A percentile compares a stretch with the other conserved stretches of the same genome.
Conservation (phyloP, 352 stramenopile species). For the Elongisporangium senticosum region DNA sequence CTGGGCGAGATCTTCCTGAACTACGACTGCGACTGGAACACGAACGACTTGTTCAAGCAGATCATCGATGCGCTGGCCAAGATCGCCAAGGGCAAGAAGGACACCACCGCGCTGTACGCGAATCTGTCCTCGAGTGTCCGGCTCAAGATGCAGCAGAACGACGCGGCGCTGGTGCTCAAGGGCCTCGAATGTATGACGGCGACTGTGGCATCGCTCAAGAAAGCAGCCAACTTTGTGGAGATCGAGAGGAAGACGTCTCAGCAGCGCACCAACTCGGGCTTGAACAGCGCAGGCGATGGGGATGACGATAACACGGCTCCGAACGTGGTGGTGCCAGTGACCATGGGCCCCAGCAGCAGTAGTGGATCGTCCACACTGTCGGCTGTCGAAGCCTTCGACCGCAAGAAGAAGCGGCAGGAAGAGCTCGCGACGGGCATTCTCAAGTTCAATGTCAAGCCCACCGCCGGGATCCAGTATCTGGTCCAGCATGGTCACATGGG, state of each 20-base stretch:
- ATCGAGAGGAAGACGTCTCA: conserved; percentile 40
- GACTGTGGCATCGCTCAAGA: conserved; percentile 90
- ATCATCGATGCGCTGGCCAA: conserved; percentile 96
- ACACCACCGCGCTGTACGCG: conserved; percentile 43
- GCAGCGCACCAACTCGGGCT: conserved; percentile 12
- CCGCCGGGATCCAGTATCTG: conserved; percentile 88
- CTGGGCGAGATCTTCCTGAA: conserved; percentile 99
- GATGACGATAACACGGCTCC: conserved; percentile 39
- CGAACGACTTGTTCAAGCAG: conserved; percentile 96
- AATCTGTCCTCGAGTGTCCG: conserved; percentile 55
- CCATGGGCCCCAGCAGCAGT: conserved; percentile 19
- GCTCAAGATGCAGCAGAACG: conserved; percentile 67
- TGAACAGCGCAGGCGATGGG: conserved; percentile 26
- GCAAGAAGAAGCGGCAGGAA: conserved; percentile 95
- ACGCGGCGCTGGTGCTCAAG: conserved; percentile 70
- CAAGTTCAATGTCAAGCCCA: conserved; percentile 98
- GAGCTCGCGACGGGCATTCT: conserved; percentile 95
- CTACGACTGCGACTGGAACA: conserved; percentile 99
- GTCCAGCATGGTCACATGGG: conserved; percentile 90
- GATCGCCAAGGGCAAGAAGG: conserved; percentile 89
- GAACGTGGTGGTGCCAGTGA: conserved; percentile 5
- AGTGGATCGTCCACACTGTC: conserved; percentile 48
- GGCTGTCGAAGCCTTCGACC: conserved; percentile 94
- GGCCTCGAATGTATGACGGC: conserved; percentile 92
- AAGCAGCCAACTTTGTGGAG: conserved; percentile 79